phyloP scores from a whole-genome alignment of 441 rosid genomes.

The Populus hybrid region DNA sequence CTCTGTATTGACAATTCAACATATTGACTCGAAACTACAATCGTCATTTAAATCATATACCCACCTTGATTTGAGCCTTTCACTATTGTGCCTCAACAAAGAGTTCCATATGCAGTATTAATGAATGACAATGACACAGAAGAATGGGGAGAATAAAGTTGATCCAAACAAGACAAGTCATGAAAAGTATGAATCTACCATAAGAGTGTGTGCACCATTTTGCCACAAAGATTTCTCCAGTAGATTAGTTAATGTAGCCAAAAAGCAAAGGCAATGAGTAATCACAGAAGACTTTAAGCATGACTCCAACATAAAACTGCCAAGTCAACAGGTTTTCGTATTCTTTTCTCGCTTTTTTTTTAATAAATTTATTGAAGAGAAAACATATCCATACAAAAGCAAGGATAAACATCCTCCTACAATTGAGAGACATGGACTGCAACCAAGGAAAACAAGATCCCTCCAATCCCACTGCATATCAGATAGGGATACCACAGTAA shows the following conservation, averaged over 20 bases:
- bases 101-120: background rate
- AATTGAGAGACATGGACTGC: background rate
- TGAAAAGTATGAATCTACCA: background rate
- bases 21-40: background rate
- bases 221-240: background rate
- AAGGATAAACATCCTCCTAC: background rate
- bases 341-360: background rate
- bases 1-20: background rate
- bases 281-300: background rate
- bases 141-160: background rate
- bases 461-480: background rate
- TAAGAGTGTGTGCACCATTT: background rate
- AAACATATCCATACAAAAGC: background rate
- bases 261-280: slow-evolving; percentile 6
- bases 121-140: background rate
- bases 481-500: background rate
- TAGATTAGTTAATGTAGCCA: background rate
- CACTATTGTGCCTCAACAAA: background rate
- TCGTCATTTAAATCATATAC: background rate
- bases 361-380: background rate
- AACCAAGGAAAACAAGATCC: background rate
- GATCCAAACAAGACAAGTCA: background rate
- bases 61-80: background rate
- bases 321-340: background rate
- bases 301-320: background rate